These are phyloP conservation scores for Mayamaea pseudoterrestris DNA, from an alignment of 108 stramenopile genomes.

Conservation along the genomic window DNA sequence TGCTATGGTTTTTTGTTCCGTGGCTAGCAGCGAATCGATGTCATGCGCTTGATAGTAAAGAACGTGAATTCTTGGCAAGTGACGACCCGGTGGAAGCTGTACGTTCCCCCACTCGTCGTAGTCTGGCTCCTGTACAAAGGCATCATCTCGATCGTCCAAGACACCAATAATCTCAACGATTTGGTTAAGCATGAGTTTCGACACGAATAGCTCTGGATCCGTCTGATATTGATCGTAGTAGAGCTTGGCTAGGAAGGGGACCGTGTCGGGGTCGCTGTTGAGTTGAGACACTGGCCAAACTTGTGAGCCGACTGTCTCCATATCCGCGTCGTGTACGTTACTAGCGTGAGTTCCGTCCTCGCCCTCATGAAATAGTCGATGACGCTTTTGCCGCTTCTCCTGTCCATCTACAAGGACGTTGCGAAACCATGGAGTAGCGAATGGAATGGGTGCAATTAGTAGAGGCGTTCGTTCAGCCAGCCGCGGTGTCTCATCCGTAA, in stretches of 20 bases:
- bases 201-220: too few relatives aligned
- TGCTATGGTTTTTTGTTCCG: background rate
- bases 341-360: conserved; percentile 1
- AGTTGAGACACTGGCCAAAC: conserved; percentile 19
- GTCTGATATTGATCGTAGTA: conserved; percentile 26
- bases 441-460: conserved; percentile 27
- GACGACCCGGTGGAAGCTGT: too few relatives aligned
- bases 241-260: conserved; percentile 37
- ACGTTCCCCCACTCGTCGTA: too few relatives aligned
- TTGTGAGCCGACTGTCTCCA: conserved; percentile 8
- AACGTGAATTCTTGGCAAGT: conserved; percentile 41
- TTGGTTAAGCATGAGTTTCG: conserved; percentile 27
- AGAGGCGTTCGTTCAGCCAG: conserved; percentile 30
- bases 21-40: conserved; percentile 15
- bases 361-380: background rate
- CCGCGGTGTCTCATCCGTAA: conserved; percentile 1
- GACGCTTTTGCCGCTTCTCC: background rate
- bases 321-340: conserved; percentile 1
- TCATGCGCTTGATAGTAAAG: conserved; percentile 18
- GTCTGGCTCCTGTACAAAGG: background rate
- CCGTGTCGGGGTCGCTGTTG: conserved; percentile 1
- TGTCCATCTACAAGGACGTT: conserved; percentile 1
- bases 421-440: conserved; percentile 15
- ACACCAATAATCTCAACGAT: conserved; percentile 40
- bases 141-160: conserved; percentile 4